Evolutionary conservation across 495 filamentous ascomycete species (phyloP), one percentile per base, ranked within the genome.

Genomic region (Poronia punctata): DNA sequence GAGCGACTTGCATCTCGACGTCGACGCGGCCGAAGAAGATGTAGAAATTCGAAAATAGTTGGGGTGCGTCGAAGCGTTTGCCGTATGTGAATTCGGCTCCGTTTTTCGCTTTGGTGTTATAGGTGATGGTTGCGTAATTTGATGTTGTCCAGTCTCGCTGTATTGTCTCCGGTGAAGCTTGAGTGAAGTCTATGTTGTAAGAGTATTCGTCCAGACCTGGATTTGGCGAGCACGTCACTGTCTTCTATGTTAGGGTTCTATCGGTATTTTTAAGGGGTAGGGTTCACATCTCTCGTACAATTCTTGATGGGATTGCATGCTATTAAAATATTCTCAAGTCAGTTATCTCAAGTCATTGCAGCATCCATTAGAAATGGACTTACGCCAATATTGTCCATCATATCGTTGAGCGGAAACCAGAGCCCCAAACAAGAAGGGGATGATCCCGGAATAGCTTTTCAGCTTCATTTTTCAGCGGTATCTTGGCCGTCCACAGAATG

Each of bases 11-110:
- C 48, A 82, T 67, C 37, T 69, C 68, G 33, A 75, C 61, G 35
- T 78, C 72, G 19, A 82, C 68, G 25, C 74, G 70, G 29, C 79
- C 79, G 57, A 75, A 82, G 68, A 84, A 79, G 45, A 84, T 79
- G 52, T 81, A 82, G 48, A 76, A 78, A 41, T 65, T 77, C 28
- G 49, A 49, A 41, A 71, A 68, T 38, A 88, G 64, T 44, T 79
- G 66, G 5, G 83, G 83, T 3, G 79, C 70, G 59, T 88, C 83
- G 11, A 78, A 78, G 32, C 71, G 57, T 45, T 79, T 68, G 26
- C 73, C 62, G 24, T 87, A 72, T 5, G 76, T 79, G 57, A 87
- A 84, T 2, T 59, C 65, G 15, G 67, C 80, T 10, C 84, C 83
- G 47, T 79, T 73, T 18, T 67, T 66, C 40, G 68, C 73, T 27